These are phyloP conservation scores for Elsinoe necatrix DNA, from an alignment of 2,329 filamentous ascomycete genomes.

Conservation along the genomic window DNA sequence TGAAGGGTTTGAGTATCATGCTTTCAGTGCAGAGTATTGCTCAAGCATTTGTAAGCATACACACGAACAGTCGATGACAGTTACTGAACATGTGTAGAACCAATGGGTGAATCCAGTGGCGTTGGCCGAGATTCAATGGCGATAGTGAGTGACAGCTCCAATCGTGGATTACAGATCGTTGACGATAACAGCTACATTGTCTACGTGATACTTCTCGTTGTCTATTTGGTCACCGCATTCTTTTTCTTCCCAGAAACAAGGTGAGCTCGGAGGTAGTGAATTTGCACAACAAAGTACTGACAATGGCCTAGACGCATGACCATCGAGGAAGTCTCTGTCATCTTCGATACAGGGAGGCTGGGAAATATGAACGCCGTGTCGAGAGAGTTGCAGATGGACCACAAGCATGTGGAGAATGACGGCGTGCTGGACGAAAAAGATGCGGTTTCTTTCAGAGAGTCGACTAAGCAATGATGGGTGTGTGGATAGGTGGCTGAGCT, in stretches of 20 bases:
- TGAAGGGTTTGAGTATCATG: conserved; percentile 16
- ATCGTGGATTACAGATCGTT: no score
- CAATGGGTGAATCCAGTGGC: conserved; percentile 18
- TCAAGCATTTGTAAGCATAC: background rate
- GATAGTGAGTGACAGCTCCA: background rate
- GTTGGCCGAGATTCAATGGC: conserved; percentile 14
- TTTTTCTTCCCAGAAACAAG: conserved; percentile 15
- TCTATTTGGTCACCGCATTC: background rate
- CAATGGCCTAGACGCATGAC: background rate
- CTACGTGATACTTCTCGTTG: background rate
- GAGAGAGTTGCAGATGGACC: background rate
- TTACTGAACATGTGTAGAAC: background rate
- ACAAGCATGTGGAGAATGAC: background rate
- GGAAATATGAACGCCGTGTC: conserved; percentile 2
- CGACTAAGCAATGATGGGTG: background rate
- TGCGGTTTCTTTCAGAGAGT: background rate
- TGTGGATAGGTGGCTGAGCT: no score
- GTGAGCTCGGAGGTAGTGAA: no score
- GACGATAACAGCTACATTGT: conserved; percentile 10
- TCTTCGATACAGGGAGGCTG: conserved; percentile 6
- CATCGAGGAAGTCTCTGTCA: conserved; percentile 11
- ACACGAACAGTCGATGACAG: no score
- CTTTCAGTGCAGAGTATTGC: conserved; percentile 5
- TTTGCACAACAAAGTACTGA: no score
- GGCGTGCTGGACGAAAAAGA: background rate